Evolutionary conservation across 148 eudicot genomes (phyloP), one percentile per base, ranked within the genome.

Genomic region (Diospyros lotus): DNA sequence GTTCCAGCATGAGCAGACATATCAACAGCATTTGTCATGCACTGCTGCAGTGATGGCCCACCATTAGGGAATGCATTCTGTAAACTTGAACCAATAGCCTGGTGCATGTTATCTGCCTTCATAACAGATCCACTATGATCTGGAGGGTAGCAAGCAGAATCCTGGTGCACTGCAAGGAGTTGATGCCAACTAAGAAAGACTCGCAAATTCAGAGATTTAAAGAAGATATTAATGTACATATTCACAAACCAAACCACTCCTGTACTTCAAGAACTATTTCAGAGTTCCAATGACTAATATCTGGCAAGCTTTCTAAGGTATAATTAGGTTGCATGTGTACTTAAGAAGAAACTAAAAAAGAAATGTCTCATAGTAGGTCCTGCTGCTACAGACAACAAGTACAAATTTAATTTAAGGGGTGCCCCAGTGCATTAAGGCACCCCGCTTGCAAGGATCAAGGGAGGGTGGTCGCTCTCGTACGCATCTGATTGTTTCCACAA

Each of bases 81-180:
- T 66, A 87, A 72, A 77, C 59, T 77, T 58, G 87, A 65, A 80
- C 82, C 68, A 55, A 85, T 67, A 64, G 84, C 55, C 56, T 84
- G 81, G 73, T 81, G 84, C 77, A 91, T 82, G 83, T 64, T 89
- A 69, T 88, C 91, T 59, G 85, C 81, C 85, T 81, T 86, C 46
- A 84, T 53, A 75, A 87, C 72, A 17, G 82, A 80, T 61, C 84
- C 83, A 17, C 75, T 72, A 68, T 81, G 90, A 71, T 86, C 87
- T 8, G 87, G 69, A 28, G 86, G 69, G 80, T 87, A 84, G 80
- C 84, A 82, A 48, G 86, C 81, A 59, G 89, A 78, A 75, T 75
- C 87, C 69, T 80, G 98, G 80, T 89, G 94, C 84, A 83, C 98
- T 94, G 85, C 63, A 63, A 76, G 18, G 65, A 17, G 43, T 39